These are phyloP conservation scores for Anaeromyces robustus DNA, from an alignment of 192 early-diverging fungal genomes.

Conservation along the genomic window DNA sequence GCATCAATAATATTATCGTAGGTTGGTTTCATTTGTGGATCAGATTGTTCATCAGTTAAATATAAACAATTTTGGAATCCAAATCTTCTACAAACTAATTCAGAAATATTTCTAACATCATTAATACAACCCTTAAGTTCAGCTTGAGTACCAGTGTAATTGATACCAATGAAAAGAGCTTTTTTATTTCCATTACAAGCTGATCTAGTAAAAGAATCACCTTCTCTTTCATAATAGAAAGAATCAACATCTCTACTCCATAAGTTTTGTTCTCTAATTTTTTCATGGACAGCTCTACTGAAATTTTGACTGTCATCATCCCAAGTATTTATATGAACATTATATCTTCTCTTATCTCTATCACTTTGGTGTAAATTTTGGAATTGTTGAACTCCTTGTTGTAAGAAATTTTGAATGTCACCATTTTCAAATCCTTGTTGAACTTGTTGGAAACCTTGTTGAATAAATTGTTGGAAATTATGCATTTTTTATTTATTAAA, in stretches of 20 bases:
- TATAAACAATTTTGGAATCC: constrained; percentile 19
- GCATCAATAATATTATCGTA: neutral
- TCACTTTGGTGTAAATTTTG: constrained; percentile 1
- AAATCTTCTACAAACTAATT: neutral
- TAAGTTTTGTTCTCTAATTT: neutral
- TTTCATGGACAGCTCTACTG: neutral
- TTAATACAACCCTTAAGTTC: constrained; percentile 35
- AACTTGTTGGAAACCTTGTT: neutral
- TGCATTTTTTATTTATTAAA: no score
- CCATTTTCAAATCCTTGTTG: neutral
- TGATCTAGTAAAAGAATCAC: neutral
- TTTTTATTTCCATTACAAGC: constrained; percentile 13
- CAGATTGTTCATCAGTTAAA: constrained; percentile 19
- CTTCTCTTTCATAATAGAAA: neutral
- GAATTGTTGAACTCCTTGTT: neutral
- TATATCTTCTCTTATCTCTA: neutral
- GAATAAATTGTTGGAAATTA: neutral
- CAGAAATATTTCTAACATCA: constrained; percentile 19
- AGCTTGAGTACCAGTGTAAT: constrained; percentile 29
- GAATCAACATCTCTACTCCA: neutral
- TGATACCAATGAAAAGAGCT: constrained; percentile 35
- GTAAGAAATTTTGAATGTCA: neutral
- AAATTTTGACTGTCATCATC: neutral
- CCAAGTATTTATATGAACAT: neutral
- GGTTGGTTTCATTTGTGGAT: neutral